Conservation (phyloP, 2,329 filamentous ascomycete species). For the Verticillium isaacii region DNA sequence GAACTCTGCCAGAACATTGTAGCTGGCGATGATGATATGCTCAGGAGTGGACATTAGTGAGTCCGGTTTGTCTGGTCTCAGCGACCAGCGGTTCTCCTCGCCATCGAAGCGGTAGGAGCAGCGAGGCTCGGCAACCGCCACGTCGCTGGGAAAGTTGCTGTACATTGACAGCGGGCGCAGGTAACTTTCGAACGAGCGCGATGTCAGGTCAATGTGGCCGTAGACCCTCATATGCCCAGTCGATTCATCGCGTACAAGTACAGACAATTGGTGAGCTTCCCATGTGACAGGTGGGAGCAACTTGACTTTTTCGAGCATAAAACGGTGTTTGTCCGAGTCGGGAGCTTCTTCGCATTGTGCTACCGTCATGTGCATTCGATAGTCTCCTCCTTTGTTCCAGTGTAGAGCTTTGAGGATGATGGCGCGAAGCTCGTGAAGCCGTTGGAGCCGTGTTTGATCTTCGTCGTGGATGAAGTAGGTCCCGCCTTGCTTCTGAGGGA, state of each 20-base stretch:
- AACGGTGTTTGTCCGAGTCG: slow-evolving; percentile 38
- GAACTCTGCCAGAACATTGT: slow-evolving; percentile 50
- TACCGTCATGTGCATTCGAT: slow-evolving; percentile 53
- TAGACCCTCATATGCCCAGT: slow-evolving; percentile 17
- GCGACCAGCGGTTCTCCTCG: background rate
- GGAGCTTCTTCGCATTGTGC: slow-evolving; percentile 48
- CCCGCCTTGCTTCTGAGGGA: slow-evolving; percentile 42
- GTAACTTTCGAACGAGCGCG: background rate
- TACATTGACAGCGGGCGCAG: background rate
- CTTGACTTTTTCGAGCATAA: slow-evolving; percentile 46
- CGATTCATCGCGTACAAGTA: slow-evolving; percentile 44
- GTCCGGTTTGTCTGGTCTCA: too few species aligned
- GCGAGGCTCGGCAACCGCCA: background rate
- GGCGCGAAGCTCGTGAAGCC: slow-evolving; percentile 27
- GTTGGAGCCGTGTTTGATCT: slow-evolving; percentile 11
- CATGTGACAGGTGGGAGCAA: slow-evolving; percentile 45
- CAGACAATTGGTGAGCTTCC: slow-evolving; percentile 39
- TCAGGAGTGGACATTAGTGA: slow-evolving; percentile 1
- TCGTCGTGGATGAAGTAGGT: slow-evolving; percentile 42
- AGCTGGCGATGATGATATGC: slow-evolving; percentile 39
- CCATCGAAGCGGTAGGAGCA: background rate
- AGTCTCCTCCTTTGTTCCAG: slow-evolving; percentile 19
- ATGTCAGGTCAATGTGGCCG: slow-evolving; percentile 11
- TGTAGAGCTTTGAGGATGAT: slow-evolving; percentile 30
- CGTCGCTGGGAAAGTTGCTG: background rate